Evolutionary conservation across 768 basidiomycete species (phyloP), one percentile per base, ranked within the genome.

Genomic region (Termitomyces sp.): DNA sequence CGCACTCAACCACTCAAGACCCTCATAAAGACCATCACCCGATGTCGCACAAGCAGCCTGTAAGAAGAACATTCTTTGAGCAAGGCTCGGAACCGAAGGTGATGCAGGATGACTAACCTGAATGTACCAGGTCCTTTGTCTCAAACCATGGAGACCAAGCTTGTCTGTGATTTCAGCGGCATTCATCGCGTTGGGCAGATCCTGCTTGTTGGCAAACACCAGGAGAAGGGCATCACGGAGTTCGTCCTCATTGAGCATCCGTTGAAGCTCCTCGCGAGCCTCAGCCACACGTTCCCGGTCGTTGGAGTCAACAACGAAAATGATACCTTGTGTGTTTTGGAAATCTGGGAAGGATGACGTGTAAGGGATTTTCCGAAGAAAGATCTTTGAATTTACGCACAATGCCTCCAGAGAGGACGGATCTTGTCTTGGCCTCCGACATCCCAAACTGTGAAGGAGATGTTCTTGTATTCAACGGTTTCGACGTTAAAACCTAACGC

Each of bases 401-500:
- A 99, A 81, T 99, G 97, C 86, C 96, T 93, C 97, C 97, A 99
- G 67, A 98, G 86, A 65, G 96, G 96, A 68, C 96, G 88, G 75
- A 98, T 98, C 88, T 98, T 99, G 79, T 99, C 96, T 79, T 99
- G 96, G 68, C 96, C 97, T 85, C 97, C 97, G 63, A 99, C 97
- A 78, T 99, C 97, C 97, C 97, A 98, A 46, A 98, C 97, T 24
- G 96, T 99, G 86, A 99, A 99, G 26, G 94, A 97, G 64, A 98
- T 98, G 82, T 98, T 99, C 85, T 98, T 98, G 80, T 99, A 98
- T 76, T 98, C 96, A 65, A 99, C 97, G 60, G 97, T 98, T 83
- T 99, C 97, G 66, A 99, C 97, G 72, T 99, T 99, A 83, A 99
- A 99, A 59, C 97, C 97, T 98, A 64, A 24, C 41, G n/a, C 53